Evolutionary conservation across 2,329 filamentous ascomycete genomes (phyloP), one percentile per base, ranked within the genome.

Genomic region (Chaetothyriales sp.): DNA sequence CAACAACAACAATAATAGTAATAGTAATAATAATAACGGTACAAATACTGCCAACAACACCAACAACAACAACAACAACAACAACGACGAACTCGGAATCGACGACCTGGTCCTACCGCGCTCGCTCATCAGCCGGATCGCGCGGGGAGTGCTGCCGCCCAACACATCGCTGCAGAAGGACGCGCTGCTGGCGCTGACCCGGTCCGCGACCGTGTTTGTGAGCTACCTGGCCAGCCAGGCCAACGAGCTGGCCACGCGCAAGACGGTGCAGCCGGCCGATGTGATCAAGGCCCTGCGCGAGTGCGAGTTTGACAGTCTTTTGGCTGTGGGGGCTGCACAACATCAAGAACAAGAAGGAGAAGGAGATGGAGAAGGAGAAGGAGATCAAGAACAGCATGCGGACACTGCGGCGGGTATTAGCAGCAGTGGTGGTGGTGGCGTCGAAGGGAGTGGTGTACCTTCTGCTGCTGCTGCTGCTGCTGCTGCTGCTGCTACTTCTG

Each of bases 121-220:
- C 54, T 77, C 77, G 4, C 73, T 81, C 62, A 75, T 80, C 22
- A 71, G 76, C 50, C 73, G 79, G 22, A 73, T 82, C 18, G 77
- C 78, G 10, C 81, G 81, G 64, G 75, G 78, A 51, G 77, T 80
- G 5, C 69, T 82, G 2, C 79, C 79, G 1, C 70, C 79, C 3
- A 81, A 82, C 63, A 82, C 79, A 15, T 74, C 76, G 46, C 78
- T 83, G 43, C 76, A 80, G 59, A 81, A 80, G 65, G 79, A 83
- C 66, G 79, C 79, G 9, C 66, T 81, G 3, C 66, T 80, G 15
- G 79, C 79, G 6, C 74, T 83, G 54, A 76, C 78, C 48, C 82
- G 81, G 61, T 77, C 77, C 54, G 79, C 79, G 25, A 82, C 79
- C 3, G 79, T 83, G 3, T 83, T 83, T 63, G 75, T 83, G 18